These are phyloP conservation scores for Phytophthora capsici DNA, from an alignment of 352 stramenopile genomes.

Conservation along the genomic window DNA sequence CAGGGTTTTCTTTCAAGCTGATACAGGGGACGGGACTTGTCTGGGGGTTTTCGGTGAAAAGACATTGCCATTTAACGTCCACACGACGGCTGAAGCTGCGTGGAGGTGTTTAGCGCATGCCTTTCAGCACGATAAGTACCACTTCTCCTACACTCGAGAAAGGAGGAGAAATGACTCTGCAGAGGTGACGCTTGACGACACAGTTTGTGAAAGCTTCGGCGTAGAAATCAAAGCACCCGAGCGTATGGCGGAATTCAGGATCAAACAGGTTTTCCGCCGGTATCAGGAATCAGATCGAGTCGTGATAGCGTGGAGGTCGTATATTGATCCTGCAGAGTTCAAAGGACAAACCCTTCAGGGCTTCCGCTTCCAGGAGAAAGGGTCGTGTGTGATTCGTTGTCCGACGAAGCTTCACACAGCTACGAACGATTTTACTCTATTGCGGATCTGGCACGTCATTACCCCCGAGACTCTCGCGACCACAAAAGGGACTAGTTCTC, in stretches of 20 bases:
- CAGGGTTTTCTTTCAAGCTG: slow-evolving; percentile 37
- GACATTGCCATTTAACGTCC: slow-evolving; percentile 48
- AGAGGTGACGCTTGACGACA: slow-evolving; percentile 43
- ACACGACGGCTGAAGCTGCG: slow-evolving; percentile 39
- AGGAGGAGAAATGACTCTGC: slow-evolving; percentile 11
- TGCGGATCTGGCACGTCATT: slow-evolving; percentile 61
- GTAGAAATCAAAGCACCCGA: slow-evolving; percentile 58
- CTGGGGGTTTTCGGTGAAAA: slow-evolving; percentile 53
- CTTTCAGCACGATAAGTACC: slow-evolving; percentile 47
- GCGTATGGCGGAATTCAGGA: slow-evolving; percentile 55
- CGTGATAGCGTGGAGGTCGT: slow-evolving; percentile 71
- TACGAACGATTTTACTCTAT: slow-evolving; percentile 32
- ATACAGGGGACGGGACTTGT: slow-evolving; percentile 20
- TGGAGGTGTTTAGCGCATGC: slow-evolving; percentile 50
- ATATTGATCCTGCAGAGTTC: slow-evolving; percentile 67
- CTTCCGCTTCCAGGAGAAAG: slow-evolving; percentile 68
- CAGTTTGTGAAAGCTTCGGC: slow-evolving; percentile 66
- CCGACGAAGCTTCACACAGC: slow-evolving; percentile 22
- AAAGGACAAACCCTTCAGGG: slow-evolving; percentile 48
- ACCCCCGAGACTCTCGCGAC: slow-evolving; percentile 39
- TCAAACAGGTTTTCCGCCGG: slow-evolving; percentile 67
- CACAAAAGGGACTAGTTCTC: slow-evolving; percentile 21
- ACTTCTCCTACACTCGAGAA: slow-evolving; percentile 38
- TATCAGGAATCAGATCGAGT: slow-evolving; percentile 65
- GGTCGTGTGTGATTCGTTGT: slow-evolving; percentile 61